Base-by-base conservation (phyloP, 2,329 filamentous ascomycete genomes). In the Trichoderma brevicompactum region DNA sequence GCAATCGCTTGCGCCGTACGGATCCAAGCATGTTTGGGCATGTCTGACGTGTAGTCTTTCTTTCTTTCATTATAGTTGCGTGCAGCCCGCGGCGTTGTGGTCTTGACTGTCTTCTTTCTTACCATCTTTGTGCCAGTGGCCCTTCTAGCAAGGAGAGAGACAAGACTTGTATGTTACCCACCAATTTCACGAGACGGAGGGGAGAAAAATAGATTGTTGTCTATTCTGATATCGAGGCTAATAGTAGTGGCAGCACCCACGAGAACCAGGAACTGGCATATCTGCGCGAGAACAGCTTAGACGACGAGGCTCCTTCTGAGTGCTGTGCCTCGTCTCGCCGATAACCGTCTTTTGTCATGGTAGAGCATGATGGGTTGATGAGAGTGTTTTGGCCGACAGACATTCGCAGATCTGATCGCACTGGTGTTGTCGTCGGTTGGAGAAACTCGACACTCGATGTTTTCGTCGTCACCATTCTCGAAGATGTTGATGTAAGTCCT, bases 341-440 rank as follows among this genome's bases (percentile, higher is more conserved):
- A 63, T 71, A 70, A 72, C 68, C 68, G 71, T 71, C 71, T 71
- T 74, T 75, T 80, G 85, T 83, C 83, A 89, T 89, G 87, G 82
- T 86, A 82, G 86, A 87, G 80, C 83, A 88, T 83, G 87, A 95
- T 92, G 94, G 92, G 74, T 84, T 98, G 82, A 92, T 98, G 89
- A 92, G 95, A 83, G 89, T 99, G 81, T 98, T 99, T 82, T 99
- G 95, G 95, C 96, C 95, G 73, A 91, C 91, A 74, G 94, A 96
- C 80, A 88, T 92, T 74, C 84, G 86, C 63, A 85, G 83, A 77
- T 91, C 89, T 64, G 86, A 87, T 70, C 83, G 86, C 65, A 87
- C 92, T 48, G 95, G 94, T 50, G 91, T 97, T 67, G 88, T 99
- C 69, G 91, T 99, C 53, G 95, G 95, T 74, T 99, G 94, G 92